These are phyloP conservation scores for Lachancea nothofagi DNA, from an alignment of 805 yeast species.

Conservation along the genomic window DNA sequence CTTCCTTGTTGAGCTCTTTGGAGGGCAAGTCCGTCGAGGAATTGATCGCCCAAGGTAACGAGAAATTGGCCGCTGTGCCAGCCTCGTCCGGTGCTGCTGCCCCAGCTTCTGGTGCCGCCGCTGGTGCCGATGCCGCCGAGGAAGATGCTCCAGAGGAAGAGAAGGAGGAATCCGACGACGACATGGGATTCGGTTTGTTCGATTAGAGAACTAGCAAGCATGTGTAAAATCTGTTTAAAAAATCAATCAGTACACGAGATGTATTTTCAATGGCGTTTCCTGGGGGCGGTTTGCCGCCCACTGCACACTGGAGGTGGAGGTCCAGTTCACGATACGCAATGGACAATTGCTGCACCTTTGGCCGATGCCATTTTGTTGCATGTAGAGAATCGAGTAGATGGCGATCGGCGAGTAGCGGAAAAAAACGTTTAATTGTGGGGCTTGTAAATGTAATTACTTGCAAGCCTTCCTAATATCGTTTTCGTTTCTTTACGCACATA, in stretches of 20 bases:
- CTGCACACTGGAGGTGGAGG: no score
- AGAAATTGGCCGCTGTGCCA: constrained; percentile 96
- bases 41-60: constrained; percentile 89
- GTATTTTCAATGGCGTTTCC: no score
- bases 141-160: constrained; percentile 69
- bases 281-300: no score
- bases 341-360: no score
- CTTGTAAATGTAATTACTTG: no score
- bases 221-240: constrained; percentile 5
- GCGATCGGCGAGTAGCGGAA: background rate
- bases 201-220: constrained; percentile 52
- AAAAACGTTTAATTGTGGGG: no score
- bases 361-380: no score
- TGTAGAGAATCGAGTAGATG: no score
- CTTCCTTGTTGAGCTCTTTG: constrained; percentile 73
- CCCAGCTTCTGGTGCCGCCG: constrained; percentile 63
- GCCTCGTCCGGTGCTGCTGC: constrained; percentile 95
- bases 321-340: no score
- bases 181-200: constrained; percentile 96
- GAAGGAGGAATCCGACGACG: constrained; percentile 61
- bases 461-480: no score
- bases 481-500: no score
- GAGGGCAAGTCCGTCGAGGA: constrained; percentile 91
- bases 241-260: no score
- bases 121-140: constrained; percentile 66